These are phyloP conservation scores for Sarcodon aspratus DNA, from an alignment of 768 basidiomycete species.

Conservation along the genomic window DNA sequence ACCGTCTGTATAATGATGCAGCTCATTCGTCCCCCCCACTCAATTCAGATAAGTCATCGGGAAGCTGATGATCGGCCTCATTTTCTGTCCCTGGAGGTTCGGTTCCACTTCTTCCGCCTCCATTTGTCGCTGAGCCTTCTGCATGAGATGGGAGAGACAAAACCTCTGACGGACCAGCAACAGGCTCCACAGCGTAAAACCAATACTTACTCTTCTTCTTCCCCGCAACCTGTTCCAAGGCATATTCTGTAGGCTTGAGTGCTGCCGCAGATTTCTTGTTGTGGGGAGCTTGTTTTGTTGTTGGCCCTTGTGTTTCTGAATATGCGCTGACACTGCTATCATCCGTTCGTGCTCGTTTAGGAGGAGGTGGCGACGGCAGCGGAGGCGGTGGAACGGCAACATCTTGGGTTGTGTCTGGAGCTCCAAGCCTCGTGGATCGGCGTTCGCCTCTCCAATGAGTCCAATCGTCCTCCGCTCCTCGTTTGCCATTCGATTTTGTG, in stretches of 20 bases:
- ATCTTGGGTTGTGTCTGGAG: constrained; percentile 40
- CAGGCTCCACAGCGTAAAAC: constrained; percentile 80
- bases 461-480: constrained; percentile 31
- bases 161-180: constrained; percentile 5
- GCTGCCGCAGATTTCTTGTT: constrained; percentile 44
- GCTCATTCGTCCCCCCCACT: too few species aligned
- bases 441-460: constrained; percentile 64
- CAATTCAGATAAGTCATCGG: too few species aligned
- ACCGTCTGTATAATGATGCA: too few species aligned
- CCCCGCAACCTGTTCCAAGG: constrained; percentile 65
- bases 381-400: constrained; percentile 8
- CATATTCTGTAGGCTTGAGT: constrained; percentile 60
- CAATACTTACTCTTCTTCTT: constrained; percentile 83
- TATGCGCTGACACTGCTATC: constrained; percentile 39
- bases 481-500: constrained; percentile 32
- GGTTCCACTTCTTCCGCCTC: too few species aligned
- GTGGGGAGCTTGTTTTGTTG: constrained; percentile 9
- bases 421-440: constrained; percentile 59
- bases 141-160: too few species aligned
- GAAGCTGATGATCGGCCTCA: too few species aligned
- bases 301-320: constrained; percentile 14
- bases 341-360: constrained; percentile 70
- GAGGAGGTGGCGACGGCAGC: constrained; percentile 25
- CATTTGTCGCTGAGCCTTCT: too few species aligned
- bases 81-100: too few species aligned